Evolutionary conservation across 2,329 filamentous ascomycete species (phyloP), one percentile per base, ranked within the genome.

Genomic region (Graphiopsis chlorocephala): DNA sequence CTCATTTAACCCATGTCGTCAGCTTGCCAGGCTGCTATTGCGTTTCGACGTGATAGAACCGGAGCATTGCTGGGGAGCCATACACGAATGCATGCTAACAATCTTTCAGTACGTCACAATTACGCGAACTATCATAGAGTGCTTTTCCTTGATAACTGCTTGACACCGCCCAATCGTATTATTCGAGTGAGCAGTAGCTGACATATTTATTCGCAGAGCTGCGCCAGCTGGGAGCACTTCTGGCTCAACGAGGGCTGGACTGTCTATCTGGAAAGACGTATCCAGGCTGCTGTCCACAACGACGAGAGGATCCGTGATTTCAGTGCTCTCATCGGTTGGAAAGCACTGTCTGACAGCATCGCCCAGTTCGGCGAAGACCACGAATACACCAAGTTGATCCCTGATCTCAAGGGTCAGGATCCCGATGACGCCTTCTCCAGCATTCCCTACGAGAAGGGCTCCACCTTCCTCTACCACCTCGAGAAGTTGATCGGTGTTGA

Each of bases 271-370:
- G 95, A 99, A 79, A 90, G 95, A 61, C 86, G 95, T 7, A 92
- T 96, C 65, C 84, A 88, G 68, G 90, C 88, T 15, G 85, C 83
- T 23, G 83, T 96, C 52, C 93, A 97, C 71, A 73, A 73, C n/a
- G 93, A 93, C 55, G 90, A 94, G 68, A 80, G 90, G 4, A 89
- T 96, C 75, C 91, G 95, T 68, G 91, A 97, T 79, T 98, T 99
- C 78, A 96, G 91, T 10, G 89, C 94, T 68, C 96, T 98, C 69
- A 96, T 97, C 69, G 95, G 95, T 66, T 98, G 94, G 94, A 95
- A 96, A 75, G 86, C 89, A 2, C 86, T 97, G 20, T 85, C 90
- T 78, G 93, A 97, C 72, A 87, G 91, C 6, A 87, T 98, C 38
- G 83, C 89, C 35, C 84, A 88, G 45, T 95, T 89, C 72, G 94